Percentiles rank a stretch among this genome's conserved stretches.
Conservation (phyloP, 495 filamentous ascomycete genomes). For the Lasiosphaeria miniovina region DNA sequence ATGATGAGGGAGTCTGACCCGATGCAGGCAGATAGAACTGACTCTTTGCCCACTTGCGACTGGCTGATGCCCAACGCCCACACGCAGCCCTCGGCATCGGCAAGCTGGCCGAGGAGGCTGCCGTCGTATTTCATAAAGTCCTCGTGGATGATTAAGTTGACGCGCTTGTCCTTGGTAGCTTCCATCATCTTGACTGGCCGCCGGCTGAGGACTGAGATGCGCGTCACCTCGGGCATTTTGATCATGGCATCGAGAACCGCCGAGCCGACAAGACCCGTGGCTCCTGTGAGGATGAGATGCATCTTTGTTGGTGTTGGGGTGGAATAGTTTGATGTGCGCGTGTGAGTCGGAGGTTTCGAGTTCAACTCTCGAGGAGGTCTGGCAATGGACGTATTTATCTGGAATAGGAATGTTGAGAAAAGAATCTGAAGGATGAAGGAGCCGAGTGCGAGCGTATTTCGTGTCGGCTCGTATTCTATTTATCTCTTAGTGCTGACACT, state of each 20-base stretch:
- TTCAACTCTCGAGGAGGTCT: too few species aligned
- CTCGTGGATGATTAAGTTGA: conserved; percentile 63
- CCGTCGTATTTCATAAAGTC: conserved; percentile 58
- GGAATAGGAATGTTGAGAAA: too few species aligned
- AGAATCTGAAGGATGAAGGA: too few species aligned
- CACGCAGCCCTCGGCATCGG: conserved; percentile 62
- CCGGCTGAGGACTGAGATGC: conserved; percentile 64
- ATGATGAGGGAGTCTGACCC: not conserved
- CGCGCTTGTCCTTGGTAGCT: conserved; percentile 51
- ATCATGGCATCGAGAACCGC: conserved; percentile 63
- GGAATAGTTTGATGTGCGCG: not conserved
- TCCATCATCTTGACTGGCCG: conserved; percentile 63
- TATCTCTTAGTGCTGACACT: too few species aligned
- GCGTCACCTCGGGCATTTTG: conserved; percentile 50
- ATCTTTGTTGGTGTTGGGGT: conserved; percentile 32
- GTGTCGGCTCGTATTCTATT: too few species aligned
- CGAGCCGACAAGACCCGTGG: conserved; percentile 69
- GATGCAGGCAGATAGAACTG: conserved; percentile 20
- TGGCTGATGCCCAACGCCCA: conserved; percentile 68
- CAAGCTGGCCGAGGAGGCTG: conserved; percentile 55
- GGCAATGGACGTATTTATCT: too few species aligned
- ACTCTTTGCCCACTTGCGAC: conserved; percentile 58
- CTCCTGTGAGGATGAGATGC: conserved; percentile 74
- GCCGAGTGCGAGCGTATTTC: too few species aligned
- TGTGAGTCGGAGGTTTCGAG: too few species aligned